Conservation (phyloP, 2,329 filamentous ascomycete species). For the Massarina eburnea region DNA sequence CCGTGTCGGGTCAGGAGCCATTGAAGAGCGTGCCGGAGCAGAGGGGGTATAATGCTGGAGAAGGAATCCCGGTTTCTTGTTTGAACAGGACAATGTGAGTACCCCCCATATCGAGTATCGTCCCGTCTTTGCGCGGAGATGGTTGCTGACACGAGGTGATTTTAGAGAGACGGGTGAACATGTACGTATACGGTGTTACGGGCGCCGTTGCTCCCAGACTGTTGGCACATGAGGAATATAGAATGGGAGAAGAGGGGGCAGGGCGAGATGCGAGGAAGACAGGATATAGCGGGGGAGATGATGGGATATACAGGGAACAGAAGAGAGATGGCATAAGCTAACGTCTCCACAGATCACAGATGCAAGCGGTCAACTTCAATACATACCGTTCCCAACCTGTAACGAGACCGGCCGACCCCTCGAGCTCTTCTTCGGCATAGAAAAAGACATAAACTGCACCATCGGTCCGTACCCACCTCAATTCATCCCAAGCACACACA, state of each 20-base stretch:
- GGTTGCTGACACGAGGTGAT: slow-evolving; percentile 8
- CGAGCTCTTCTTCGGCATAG: slow-evolving; percentile 82
- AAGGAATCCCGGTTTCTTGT: slow-evolving; percentile 55
- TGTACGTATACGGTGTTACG: slow-evolving; percentile 43
- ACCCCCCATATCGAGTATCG: neutral
- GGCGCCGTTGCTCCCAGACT: too few species aligned
- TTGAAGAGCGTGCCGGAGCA: slow-evolving; percentile 26
- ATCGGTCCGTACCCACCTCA: too few species aligned
- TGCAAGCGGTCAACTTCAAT: slow-evolving; percentile 78
- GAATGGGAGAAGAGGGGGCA: neutral
- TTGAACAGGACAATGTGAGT: slow-evolving; percentile 55
- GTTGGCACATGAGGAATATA: too few species aligned
- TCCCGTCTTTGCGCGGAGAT: neutral
- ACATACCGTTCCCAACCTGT: slow-evolving; percentile 87
- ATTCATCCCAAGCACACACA: too few species aligned
- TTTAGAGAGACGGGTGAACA: slow-evolving; percentile 84
- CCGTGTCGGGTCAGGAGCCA: slow-evolving; percentile 46
- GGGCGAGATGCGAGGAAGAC: neutral
- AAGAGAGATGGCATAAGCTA: neutral
- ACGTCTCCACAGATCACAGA: slow-evolving; percentile 64
- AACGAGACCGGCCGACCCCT: slow-evolving; percentile 83
- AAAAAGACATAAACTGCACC: slow-evolving; percentile 80
- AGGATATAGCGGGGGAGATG: neutral
- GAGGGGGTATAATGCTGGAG: slow-evolving; percentile 50
- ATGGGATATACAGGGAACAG: neutral